Evolutionary conservation across 2,329 filamentous ascomycete genomes (phyloP), one percentile per base, ranked within the genome.

Genomic region (Phaeophleospora eucalypticola): DNA sequence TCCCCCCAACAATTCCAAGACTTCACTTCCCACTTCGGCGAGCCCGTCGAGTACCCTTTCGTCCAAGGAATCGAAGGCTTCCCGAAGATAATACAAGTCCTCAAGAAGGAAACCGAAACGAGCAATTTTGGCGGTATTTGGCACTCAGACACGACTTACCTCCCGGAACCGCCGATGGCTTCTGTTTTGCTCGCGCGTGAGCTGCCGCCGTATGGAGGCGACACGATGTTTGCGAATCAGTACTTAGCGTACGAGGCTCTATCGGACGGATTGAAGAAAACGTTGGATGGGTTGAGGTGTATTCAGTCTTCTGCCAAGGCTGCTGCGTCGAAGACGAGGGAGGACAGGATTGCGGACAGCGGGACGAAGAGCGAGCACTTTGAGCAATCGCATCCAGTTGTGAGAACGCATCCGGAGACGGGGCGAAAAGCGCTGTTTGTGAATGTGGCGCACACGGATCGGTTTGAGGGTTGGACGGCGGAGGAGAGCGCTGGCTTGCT

Each of bases 341-440:
- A 60, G 38, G 54, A 60, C 32, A 68, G 76, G 12, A 74, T 75
- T 18, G 75, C 81, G 29, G 86, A 83, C 9, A 81, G 86, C 39
- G 79, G 89, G 57, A 81, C 83, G 49, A 76, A 87, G 14, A 79
- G 87, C 36, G 86, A 90, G 56, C 86, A 87, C 0, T 80, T 91
- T 1, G 76, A 80, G 2, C 34, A 36, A 2, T 46, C 21, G 12
- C 89, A 94, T 60, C 88, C 88, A 0, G 72, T 91, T 47, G 80
- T 94, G 1, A 75, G 87, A 15, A 90, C 87, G 1, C 88, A 94
- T 64, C 87, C 88, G 0, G 68, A 64, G 10, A 93, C 88, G 0
- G 86, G 87, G 7, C 84, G 90, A 64, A 93, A 93, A 71, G 83
- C 84, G 0, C 69, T 94, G 10, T 94, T 80, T 57, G 79, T 94